Evolutionary conservation across 208 protist genomes (phyloP).

Genomic region (Lotmaria passim): DNA sequence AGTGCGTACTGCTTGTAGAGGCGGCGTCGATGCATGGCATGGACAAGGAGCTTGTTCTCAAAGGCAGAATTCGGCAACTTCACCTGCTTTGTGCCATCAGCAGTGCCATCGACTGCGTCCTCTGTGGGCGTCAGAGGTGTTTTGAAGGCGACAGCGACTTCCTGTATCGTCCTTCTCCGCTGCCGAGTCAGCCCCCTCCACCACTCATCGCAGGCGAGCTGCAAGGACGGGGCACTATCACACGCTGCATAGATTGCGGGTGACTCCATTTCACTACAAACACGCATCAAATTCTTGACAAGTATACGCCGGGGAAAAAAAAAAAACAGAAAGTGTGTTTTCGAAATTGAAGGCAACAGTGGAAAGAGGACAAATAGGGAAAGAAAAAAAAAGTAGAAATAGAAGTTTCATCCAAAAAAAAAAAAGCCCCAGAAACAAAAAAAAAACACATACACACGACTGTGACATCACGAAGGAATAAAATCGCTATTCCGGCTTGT

Average conservation of each 20-base stretch:
- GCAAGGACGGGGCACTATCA: background rate
- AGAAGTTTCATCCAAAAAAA: too few relatives aligned
- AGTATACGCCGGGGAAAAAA: background rate
- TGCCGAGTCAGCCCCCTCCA: background rate
- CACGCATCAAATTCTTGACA: background rate
- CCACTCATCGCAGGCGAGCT: conserved; percentile 6
- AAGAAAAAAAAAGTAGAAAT: conserved; percentile 22
- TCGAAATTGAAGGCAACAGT: too few relatives aligned
- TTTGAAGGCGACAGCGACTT: background rate
- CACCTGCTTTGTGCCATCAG: background rate
- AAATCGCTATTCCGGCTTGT: too few relatives aligned
- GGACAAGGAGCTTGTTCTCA: conserved; percentile 23
- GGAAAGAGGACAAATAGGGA: background rate
- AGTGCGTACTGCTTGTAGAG: conserved; percentile 64
- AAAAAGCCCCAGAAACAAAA: conserved; percentile 13
- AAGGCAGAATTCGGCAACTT: background rate
- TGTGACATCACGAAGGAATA: too few relatives aligned
- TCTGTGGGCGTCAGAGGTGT: background rate
- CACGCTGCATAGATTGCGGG: conserved; percentile 4
- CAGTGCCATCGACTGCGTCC: background rate
- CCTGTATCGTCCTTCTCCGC: background rate
- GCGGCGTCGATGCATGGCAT: conserved; percentile 60
- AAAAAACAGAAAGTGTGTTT: background rate
- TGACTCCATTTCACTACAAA: conserved; percentile 20
- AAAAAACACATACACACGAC: too few relatives aligned